phyloP scores from a whole-genome alignment of 768 basidiomycete species.

The Xerocomellus dryophilus region DNA sequence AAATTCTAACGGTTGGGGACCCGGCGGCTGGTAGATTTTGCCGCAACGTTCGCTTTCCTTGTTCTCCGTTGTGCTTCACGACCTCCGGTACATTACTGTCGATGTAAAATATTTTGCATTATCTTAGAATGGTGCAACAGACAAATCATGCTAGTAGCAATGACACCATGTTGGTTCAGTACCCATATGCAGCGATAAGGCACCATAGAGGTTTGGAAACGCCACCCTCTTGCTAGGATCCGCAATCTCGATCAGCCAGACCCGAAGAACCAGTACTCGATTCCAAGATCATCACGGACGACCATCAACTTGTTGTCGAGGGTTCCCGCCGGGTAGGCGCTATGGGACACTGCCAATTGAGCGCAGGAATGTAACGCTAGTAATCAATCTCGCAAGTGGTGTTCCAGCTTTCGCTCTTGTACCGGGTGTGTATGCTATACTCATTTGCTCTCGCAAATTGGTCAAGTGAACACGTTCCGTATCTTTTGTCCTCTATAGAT shows the following conservation, averaged over 20 bases:
- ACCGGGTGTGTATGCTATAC: slow-evolving; percentile 26
- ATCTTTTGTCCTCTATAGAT: slow-evolving; percentile 27
- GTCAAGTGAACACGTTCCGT: slow-evolving; percentile 38
- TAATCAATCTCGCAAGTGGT: slow-evolving; percentile 29
- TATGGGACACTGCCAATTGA: background rate
- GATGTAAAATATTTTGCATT: slow-evolving; percentile 30
- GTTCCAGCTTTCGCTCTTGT: slow-evolving; percentile 37
- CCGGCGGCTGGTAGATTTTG: slow-evolving; percentile 31
- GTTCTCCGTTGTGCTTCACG: slow-evolving; percentile 14
- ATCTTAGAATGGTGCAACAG: slow-evolving; percentile 20
- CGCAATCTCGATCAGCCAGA: background rate
- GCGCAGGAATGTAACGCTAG: background rate
- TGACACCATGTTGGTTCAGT: background rate
- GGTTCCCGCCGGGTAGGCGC: background rate
- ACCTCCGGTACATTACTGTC: slow-evolving; percentile 20
- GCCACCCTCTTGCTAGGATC: background rate
- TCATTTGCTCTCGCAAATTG: slow-evolving; percentile 33
- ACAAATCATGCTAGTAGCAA: slow-evolving; percentile 5
- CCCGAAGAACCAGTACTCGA: background rate
- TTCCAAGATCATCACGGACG: background rate
- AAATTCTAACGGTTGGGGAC: slow-evolving; percentile 38
- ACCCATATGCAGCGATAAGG: background rate
- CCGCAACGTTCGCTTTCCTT: slow-evolving; percentile 13
- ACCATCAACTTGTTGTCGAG: background rate
- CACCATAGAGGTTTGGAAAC: background rate